Evolutionary conservation across 768 basidiomycete species (phyloP), one percentile per base, ranked within the genome.

Genomic region (Mycena amicta): DNA sequence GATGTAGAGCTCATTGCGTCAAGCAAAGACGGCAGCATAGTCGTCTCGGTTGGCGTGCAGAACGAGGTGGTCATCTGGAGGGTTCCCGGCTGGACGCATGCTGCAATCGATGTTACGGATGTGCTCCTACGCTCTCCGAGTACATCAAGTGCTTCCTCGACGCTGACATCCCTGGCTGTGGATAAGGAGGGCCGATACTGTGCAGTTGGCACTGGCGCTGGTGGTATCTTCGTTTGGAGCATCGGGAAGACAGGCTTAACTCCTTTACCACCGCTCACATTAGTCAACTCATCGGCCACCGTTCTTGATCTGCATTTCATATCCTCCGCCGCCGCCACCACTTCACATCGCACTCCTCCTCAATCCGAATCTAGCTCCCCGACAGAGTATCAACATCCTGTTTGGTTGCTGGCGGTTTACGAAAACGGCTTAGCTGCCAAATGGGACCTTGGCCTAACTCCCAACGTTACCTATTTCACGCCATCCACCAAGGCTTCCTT

Each of bases 1-100:
- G 95, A 97, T 63, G 84, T 96, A 13, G 93, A 95, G 59, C 77
- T 95, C 20, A 75, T 95, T 22, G 87, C 89, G 1, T 72, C 84
- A 1, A 93, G 88, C 67, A 77, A 77, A 50, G 83, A 90, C 63
- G 88, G 89, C n/a, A 73, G 76, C 37, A 71, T 85, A 2, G 74
- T 90, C 41, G 82, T 87, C 16, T 86, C 88, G 3, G 85, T 93
- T 29, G 90, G 91, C 4, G 68, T 93, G 52, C 86, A 89, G 65
- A 92, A 92, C 67, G 89, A 93, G 68, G 75, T 95, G 39, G 79
- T 79, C 52, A 75, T 93, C 8, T 93, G 90, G 91, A 77, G 80
- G 33, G 74, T 75, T 53, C 79, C 79, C 40, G 69, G 66, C 22
- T 70, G 76, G 39, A 66, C 72, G 8, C 74, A 81, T 56, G 60